Evolutionary conservation across 2,329 filamentous ascomycete species (phyloP).

Genomic region (Ophiostoma himal-ulmi): DNA sequence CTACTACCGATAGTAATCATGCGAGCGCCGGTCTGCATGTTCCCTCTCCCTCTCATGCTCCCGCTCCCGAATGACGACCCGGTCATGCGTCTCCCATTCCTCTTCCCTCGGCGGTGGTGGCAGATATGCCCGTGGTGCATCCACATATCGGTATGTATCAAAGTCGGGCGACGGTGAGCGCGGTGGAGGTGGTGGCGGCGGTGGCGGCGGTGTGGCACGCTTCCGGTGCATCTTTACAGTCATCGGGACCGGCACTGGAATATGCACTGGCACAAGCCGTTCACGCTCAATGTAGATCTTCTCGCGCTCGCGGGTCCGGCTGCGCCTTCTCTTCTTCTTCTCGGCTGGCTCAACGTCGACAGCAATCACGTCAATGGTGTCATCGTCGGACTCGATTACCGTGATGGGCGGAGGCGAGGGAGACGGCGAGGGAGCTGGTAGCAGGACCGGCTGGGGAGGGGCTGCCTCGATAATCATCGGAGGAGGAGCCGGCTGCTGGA

Average conservation of each 20-base stretch:
- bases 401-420: conserved; percentile 13
- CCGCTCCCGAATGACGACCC: not conserved
- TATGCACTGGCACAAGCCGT: conserved; percentile 38
- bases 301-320: conserved; percentile 31
- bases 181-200: not conserved
- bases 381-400: conserved; percentile 31
- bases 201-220: not conserved
- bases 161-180: not conserved
- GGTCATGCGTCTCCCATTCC: not conserved
- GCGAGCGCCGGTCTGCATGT: not conserved
- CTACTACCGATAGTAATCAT: not conserved
- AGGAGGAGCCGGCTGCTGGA: not conserved
- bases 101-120: not conserved
- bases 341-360: conserved; percentile 37
- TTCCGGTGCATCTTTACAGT: not conserved
- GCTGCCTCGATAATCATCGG: not conserved
- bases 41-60: not conserved
- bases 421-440: not conserved
- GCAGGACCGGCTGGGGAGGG: not conserved
- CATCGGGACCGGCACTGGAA: conserved; percentile 4
- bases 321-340: conserved; percentile 17
- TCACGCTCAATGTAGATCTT: conserved; percentile 36
- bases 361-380: conserved; percentile 40
- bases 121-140: not conserved
- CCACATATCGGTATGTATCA: not conserved